phyloP scores from a whole-genome alignment of 2,329 filamentous ascomycete species.

The Aulographum hederae region DNA sequence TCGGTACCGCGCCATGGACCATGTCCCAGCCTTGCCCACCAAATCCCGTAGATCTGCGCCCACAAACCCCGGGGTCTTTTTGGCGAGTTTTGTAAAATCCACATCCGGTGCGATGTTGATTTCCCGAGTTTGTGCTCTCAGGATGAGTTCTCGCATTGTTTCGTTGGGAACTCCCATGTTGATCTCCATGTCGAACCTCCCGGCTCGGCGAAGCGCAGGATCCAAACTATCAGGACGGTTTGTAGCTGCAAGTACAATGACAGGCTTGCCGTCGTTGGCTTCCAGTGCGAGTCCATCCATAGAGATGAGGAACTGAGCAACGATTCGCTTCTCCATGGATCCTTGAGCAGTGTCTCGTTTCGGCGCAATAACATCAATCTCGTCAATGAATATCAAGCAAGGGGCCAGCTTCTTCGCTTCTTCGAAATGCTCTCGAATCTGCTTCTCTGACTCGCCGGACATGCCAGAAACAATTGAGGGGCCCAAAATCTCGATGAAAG shows the following conservation, averaged over 20 bases:
- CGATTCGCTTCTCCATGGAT: conserved; percentile 79
- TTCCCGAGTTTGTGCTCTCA: conserved; percentile 52
- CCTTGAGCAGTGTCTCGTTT: conserved; percentile 69
- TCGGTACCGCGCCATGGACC: conserved; percentile 43
- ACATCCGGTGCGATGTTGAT: conserved; percentile 49
- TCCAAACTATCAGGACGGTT: conserved; percentile 78
- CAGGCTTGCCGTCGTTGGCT: conserved; percentile 54
- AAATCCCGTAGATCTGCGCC: conserved; percentile 70
- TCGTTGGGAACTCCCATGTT: conserved; percentile 79
- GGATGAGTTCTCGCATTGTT: conserved; percentile 55
- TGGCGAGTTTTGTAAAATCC: conserved; percentile 57
- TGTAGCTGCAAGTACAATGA: conserved; percentile 82
- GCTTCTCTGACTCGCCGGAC: conserved; percentile 80
- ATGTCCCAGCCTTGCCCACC: conserved; percentile 44
- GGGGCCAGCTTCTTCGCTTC: conserved; percentile 74
- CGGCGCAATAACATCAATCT: conserved; percentile 79
- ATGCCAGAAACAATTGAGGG: conserved; percentile 71
- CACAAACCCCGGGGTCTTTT: conserved; percentile 79
- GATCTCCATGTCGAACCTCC: conserved; percentile 66
- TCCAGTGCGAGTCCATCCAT: conserved; percentile 65
- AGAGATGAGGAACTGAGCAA: conserved; percentile 65
- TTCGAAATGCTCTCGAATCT: conserved; percentile 69
- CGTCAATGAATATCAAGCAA: conserved; percentile 79
- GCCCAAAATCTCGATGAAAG: conserved; percentile 67
- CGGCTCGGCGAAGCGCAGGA: conserved; percentile 53